Conservation (phyloP, 2,329 filamentous ascomycete genomes). For the Cercospora sp. region DNA sequence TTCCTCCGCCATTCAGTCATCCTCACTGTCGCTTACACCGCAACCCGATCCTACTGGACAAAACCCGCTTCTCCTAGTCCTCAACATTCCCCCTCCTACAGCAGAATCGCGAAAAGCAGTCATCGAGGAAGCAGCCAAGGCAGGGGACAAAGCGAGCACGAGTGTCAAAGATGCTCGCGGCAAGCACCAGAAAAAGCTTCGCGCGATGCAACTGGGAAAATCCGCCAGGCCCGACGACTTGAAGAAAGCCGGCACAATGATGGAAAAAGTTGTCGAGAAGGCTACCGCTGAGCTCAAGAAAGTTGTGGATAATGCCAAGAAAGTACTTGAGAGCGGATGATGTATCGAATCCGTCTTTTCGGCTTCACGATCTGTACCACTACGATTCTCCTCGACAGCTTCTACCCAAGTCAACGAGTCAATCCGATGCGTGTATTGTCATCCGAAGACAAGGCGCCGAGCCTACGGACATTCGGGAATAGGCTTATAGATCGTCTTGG, state of each 20-base stretch:
- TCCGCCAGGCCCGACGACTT: constrained; percentile 51
- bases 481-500: not conserved
- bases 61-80: constrained; percentile 53
- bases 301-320: constrained; percentile 51
- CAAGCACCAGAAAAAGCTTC: constrained; percentile 52
- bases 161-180: constrained; percentile 47
- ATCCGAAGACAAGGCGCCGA: not conserved
- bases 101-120: constrained; percentile 50
- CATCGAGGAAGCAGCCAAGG: constrained; percentile 41
- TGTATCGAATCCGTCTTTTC: not conserved
- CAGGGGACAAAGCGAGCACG: constrained; percentile 45
- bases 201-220: constrained; percentile 46
- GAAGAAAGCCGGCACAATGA: constrained; percentile 50
- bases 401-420: not conserved
- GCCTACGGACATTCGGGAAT: not conserved
- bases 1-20: constrained; percentile 53
- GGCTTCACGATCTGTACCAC: not conserved
- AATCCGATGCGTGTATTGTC: not conserved
- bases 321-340: constrained; percentile 44
- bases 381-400: not conserved
- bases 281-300: constrained; percentile 51
- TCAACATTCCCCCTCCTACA: constrained; percentile 59
- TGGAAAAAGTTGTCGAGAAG: constrained; percentile 55
- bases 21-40: constrained; percentile 52
- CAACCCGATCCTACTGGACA: constrained; percentile 51